phyloP scores from a whole-genome alignment of 352 stramenopile species.

The Phytopythium sindhum region DNA sequence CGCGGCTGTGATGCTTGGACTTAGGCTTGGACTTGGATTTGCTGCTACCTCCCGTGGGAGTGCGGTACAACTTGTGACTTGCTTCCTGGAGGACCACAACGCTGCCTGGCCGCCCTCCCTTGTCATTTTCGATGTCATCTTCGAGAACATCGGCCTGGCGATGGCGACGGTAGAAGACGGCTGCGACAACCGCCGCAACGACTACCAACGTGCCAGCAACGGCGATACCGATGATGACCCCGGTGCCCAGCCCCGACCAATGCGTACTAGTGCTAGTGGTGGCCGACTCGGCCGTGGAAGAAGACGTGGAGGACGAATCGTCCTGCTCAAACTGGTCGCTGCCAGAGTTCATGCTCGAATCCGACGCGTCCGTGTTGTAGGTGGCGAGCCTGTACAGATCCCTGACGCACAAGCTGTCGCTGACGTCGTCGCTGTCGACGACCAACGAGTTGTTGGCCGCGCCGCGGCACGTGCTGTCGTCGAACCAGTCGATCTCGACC shows the following conservation, averaged over 20 bases:
- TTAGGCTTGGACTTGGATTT: slow-evolving; percentile 3
- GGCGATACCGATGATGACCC: slow-evolving; percentile 1
- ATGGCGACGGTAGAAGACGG: background rate
- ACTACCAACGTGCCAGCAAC: background rate
- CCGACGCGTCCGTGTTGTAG: slow-evolving; percentile 6
- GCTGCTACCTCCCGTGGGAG: slow-evolving; percentile 2
- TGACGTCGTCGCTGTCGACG: background rate
- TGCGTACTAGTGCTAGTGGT: background rate
- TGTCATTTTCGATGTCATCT: background rate
- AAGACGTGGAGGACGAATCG: background rate
- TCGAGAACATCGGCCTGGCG: background rate
- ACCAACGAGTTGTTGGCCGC: slow-evolving; percentile 4
- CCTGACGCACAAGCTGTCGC: background rate
- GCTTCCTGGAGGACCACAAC: slow-evolving; percentile 13
- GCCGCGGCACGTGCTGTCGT: slow-evolving; percentile 5
- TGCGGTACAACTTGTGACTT: slow-evolving; percentile 11
- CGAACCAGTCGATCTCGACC: slow-evolving; percentile 5
- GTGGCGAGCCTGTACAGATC: slow-evolving; percentile 1
- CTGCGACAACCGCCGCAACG: background rate
- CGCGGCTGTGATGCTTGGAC: slow-evolving; percentile 3
- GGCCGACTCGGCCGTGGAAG: background rate
- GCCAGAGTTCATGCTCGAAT: background rate
- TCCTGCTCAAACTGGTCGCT: background rate
- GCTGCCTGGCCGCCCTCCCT: background rate
- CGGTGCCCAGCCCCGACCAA: background rate